These are phyloP conservation scores for Akanthomyces uredinophilus DNA, from an alignment of 2,329 filamentous ascomycete species.

Conservation along the genomic window DNA sequence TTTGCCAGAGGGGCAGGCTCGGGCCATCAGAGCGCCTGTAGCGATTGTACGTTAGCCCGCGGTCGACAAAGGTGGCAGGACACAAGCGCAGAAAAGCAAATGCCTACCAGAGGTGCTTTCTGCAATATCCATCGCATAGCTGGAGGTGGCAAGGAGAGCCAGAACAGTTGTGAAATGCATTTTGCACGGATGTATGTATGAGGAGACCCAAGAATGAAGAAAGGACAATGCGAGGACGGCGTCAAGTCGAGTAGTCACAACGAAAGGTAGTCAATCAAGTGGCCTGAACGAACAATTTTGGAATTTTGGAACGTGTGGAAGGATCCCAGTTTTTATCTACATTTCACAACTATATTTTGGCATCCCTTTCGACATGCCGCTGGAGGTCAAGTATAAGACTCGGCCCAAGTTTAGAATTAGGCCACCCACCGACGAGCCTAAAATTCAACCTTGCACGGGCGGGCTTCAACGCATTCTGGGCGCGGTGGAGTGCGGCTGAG, in stretches of 20 bases:
- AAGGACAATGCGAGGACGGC: neutral
- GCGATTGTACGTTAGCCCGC: too few species aligned
- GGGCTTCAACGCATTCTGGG: neutral
- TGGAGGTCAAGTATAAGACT: neutral
- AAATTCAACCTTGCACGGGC: neutral
- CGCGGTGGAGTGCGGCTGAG: constrained; percentile 5
- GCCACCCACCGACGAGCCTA: neutral
- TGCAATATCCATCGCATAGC: neutral
- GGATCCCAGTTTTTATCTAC: neutral
- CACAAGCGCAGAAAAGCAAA: neutral
- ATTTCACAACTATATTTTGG: neutral
- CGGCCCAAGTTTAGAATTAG: neutral
- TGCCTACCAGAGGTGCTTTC: neutral
- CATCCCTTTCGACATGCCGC: neutral
- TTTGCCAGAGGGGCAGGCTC: neutral
- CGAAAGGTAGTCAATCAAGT: neutral
- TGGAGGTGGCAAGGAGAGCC: neutral
- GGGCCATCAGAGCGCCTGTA: neutral
- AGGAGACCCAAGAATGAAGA: neutral
- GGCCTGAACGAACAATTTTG: neutral
- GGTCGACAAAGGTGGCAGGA: neutral
- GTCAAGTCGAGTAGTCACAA: neutral
- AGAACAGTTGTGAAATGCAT: neutral
- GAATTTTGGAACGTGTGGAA: neutral
- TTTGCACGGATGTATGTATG: neutral